Base-by-base conservation (phyloP, 2,329 filamentous ascomycete genomes). In the Camillea tinctor region DNA sequence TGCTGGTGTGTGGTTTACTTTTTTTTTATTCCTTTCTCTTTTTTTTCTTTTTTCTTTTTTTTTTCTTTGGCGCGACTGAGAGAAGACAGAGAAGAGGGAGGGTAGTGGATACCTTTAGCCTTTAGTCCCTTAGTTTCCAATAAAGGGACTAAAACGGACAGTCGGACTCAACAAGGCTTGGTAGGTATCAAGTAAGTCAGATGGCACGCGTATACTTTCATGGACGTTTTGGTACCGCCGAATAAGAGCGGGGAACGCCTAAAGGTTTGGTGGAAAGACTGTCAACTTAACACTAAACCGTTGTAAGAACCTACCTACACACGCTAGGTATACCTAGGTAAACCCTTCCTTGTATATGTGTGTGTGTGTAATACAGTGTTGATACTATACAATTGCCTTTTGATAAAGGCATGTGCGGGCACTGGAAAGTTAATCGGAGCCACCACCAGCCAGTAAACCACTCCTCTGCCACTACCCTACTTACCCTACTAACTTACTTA, bases 71-170 rank as follows among this genome's bases (percentile, higher is more conserved):
- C 52, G 52, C 52, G 52, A 54, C 52, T 54, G 24, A 40, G 52
- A n/a, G n/a, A n/a, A n/a, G 52, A 54, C 7, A 30, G 26, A 7
- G 26, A 44, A 15, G 36, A 44, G 13, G 60, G 60, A 54, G 58
- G 56, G 56, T 62, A 56, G 62, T 62, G 58, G 62, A 59, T 56
- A 63, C 56, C 58, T 54, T 60, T 60, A 54, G 50, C 44, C 49
- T 50, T 53, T 63, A 51, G 49, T 59, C 55, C 51, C 52, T 50
- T 58, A 54, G 60, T 55, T 55, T 36, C 20, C 30, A 13, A n/a
- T 24, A 22, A 21, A 55, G 55, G 55, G 50, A 51, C 20, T 26
- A 56, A 57, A 62, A 57, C 50, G 22, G 55, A 63, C 59, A 50
- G 54, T 61, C 61, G 15, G 40, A 54, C n/a, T 26, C 17, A 15